A percentile compares a stretch with the other conserved stretches of the same genome.
phyloP scores from a whole-genome alignment of 2,329 filamentous ascomycete species.

The Beauveria scarabaeidicola region DNA sequence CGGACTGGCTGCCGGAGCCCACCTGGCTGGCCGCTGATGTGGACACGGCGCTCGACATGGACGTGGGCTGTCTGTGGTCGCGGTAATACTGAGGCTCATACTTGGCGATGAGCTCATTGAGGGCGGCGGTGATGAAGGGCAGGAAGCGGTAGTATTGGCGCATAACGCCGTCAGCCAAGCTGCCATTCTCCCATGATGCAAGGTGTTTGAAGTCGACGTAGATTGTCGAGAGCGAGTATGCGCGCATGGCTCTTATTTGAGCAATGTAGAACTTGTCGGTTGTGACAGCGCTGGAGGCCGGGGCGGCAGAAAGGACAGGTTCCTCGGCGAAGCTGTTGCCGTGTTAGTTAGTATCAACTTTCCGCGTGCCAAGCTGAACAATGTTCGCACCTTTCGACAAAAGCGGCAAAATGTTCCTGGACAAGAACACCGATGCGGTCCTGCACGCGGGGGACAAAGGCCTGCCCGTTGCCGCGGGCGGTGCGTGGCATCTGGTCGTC shows the following conservation, averaged over 20 bases:
- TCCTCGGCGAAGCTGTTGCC: conserved; percentile 57
- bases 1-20: conserved; percentile 54
- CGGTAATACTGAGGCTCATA: conserved; percentile 91
- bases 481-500: conserved; percentile 54
- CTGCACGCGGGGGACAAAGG: conserved; percentile 60
- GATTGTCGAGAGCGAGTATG: conserved; percentile 70
- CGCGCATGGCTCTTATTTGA: conserved; percentile 69
- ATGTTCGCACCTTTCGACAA: conserved; percentile 61
- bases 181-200: conserved; percentile 64
- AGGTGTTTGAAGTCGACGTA: conserved; percentile 87
- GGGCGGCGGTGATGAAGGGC: conserved; percentile 77
- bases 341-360: neutral
- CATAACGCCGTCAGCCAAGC: conserved; percentile 77
- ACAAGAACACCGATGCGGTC: conserved; percentile 69
- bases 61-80: conserved; percentile 78
- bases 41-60: conserved; percentile 57
- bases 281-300: conserved; percentile 60
- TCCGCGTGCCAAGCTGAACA: neutral
- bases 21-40: conserved; percentile 58
- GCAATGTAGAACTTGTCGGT: conserved; percentile 80
- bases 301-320: conserved; percentile 51
- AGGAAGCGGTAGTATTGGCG: conserved; percentile 92
- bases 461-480: conserved; percentile 37
- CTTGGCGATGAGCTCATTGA: conserved; percentile 91
- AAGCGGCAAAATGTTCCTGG: conserved; percentile 68